Evolutionary conservation across 2,329 filamentous ascomycete genomes (phyloP).

Genomic region (Cladophialophora psammophila): DNA sequence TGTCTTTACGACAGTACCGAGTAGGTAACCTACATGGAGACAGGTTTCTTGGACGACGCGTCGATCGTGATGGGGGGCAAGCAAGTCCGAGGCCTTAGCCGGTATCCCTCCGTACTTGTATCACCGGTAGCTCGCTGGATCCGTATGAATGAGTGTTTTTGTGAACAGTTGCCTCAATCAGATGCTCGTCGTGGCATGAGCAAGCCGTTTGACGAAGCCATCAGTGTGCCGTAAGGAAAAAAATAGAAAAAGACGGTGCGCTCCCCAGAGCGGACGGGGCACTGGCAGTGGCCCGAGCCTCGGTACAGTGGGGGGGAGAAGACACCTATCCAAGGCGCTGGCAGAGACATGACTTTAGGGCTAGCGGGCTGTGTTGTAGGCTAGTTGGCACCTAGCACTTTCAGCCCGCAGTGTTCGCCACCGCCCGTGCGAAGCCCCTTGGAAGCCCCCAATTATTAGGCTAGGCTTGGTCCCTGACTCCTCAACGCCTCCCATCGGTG

Average conservation of each 20-base stretch:
- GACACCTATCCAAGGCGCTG: background rate
- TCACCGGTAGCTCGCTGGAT: background rate
- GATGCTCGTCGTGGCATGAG: constrained; percentile 4
- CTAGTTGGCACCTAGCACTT: constrained; percentile 1
- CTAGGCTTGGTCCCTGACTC: background rate
- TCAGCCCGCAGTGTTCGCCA: constrained; percentile 6
- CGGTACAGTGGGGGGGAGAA: background rate
- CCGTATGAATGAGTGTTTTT: background rate
- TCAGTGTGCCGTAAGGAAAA: background rate
- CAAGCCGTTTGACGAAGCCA: background rate
- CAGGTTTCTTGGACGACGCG: background rate
- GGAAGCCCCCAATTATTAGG: constrained; percentile 2
- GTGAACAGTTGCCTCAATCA: constrained; percentile 7
- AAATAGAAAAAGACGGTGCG: constrained; percentile 1
- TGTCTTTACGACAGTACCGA: too few relatives aligned
- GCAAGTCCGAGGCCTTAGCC: background rate
- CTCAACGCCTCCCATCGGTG: background rate
- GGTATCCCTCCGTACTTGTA: background rate
- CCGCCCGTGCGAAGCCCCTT: background rate
- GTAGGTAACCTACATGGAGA: background rate
- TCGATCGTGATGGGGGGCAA: constrained; percentile 12
- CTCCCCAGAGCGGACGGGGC: constrained; percentile 5
- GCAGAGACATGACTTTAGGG: constrained; percentile 4
- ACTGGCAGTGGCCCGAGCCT: constrained; percentile 10
- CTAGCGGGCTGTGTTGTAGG: background rate